A percentile compares a stretch with the other conserved stretches of the same genome.
These are phyloP conservation scores for button mushroom (Agaricus bisporus) DNA, from an alignment of 768 basidiomycete species.

Conservation along the genomic window DNA sequence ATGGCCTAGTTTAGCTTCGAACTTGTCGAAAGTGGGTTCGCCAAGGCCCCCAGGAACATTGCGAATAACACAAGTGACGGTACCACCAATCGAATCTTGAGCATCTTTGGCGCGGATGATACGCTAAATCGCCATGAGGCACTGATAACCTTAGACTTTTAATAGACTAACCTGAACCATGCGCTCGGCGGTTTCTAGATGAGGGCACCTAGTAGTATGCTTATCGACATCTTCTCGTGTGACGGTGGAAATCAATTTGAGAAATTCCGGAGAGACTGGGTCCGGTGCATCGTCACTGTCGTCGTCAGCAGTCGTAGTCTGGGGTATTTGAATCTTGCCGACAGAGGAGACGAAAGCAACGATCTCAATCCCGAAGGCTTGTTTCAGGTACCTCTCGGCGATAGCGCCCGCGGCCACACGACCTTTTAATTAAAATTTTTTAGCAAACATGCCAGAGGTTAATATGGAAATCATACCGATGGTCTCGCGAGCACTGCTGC, in stretches of 20 bases:
- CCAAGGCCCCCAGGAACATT: constrained; percentile 87
- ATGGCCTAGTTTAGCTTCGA: constrained; percentile 92
- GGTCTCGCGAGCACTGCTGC: constrained; percentile 94
- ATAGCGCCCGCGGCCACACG: constrained; percentile 98
- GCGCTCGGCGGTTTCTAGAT: constrained; percentile 77
- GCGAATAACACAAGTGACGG: constrained; percentile 93
- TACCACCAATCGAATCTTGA: constrained; percentile 96
- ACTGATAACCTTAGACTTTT: background rate
- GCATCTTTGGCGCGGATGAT: constrained; percentile 90
- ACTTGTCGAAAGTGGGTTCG: constrained; percentile 98
- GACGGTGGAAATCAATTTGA: constrained; percentile 68
- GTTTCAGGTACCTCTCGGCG: constrained; percentile 90
- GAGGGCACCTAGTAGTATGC: constrained; percentile 84
- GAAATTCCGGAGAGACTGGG: constrained; percentile 77
- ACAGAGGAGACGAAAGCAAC: constrained; percentile 97
- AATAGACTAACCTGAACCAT: constrained; percentile 74
- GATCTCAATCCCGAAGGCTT: constrained; percentile 86
- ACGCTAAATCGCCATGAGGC: constrained; percentile 44
- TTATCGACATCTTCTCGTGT: constrained; percentile 87
- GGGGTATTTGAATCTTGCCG: constrained; percentile 83
- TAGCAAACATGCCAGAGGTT: background rate
- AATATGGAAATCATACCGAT: constrained; percentile 52
- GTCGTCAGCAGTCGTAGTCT: constrained; percentile 37
- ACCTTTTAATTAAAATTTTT: constrained; percentile 40
- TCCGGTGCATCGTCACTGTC: constrained; percentile 67